These are phyloP conservation scores for Metarhizium brunneum DNA, from an alignment of 2,329 filamentous ascomycete species.

Conservation along the genomic window DNA sequence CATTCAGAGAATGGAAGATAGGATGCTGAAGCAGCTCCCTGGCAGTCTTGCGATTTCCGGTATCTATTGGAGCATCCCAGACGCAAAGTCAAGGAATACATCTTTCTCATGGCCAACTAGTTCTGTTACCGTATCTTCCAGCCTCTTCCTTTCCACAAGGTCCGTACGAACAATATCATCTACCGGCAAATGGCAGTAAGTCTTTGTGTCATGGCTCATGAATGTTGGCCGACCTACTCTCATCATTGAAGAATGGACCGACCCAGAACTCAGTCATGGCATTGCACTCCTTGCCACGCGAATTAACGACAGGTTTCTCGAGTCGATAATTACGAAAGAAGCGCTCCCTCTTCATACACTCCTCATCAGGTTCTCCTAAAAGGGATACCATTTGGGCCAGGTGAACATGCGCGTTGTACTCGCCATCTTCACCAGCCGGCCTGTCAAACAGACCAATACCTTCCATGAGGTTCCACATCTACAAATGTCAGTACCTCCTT, in stretches of 20 bases:
- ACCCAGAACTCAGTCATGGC: constrained; percentile 14
- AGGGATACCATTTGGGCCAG: constrained; percentile 13
- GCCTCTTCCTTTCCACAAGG: constrained; percentile 3
- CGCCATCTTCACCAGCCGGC: constrained; percentile 10
- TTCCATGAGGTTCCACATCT: constrained; percentile 16
- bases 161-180: constrained; percentile 8
- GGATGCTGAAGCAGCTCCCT: constrained; percentile 14
- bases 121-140: constrained; percentile 11
- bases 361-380: constrained; percentile 8
- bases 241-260: constrained; percentile 11
- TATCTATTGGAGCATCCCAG: constrained; percentile 16
- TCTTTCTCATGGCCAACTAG: constrained; percentile 12
- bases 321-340: constrained; percentile 8
- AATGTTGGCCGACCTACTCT: constrained; percentile 2
- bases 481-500: not conserved
- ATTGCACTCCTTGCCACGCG: not conserved
- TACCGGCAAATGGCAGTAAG: not conserved
- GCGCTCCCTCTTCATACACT: constrained; percentile 8
- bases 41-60: constrained; percentile 15
- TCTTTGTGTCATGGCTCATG: not conserved
- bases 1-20: constrained; percentile 6
- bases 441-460: constrained; percentile 9
- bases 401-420: constrained; percentile 15
- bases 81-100: constrained; percentile 14
- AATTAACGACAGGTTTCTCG: not conserved